Conservation (phyloP, 73 alveolate genomes). For the Symbiodinium pilosum region DNA sequence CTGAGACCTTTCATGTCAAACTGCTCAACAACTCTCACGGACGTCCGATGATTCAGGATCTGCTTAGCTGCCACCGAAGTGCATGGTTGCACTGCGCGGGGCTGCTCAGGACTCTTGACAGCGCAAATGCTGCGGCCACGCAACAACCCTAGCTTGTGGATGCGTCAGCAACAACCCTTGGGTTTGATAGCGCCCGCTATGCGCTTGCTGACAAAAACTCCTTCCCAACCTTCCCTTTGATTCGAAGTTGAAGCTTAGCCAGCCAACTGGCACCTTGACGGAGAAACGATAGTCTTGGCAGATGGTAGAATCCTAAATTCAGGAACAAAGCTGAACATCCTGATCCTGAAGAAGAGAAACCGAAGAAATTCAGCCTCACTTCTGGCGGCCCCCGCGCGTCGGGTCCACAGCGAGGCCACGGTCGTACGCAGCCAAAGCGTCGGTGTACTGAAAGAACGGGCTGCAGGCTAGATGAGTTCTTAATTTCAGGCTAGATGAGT, state of each 20-base stretch:
- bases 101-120: not conserved
- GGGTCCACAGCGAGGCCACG: slow-evolving; percentile 12
- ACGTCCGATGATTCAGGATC: too few species aligned
- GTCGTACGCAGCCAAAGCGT: not conserved
- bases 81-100: not conserved
- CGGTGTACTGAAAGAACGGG: slow-evolving; percentile 14
- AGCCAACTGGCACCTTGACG: not conserved
- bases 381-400: not conserved
- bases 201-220: not conserved
- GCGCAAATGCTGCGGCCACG: not conserved
- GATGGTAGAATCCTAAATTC: not conserved
- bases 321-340: too few species aligned
- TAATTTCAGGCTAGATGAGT: too few species aligned
- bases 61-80: not conserved
- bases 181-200: too few species aligned
- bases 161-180: not conserved
- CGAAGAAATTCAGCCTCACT: not conserved
- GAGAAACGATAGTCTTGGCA: not conserved
- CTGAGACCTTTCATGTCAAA: not conserved
- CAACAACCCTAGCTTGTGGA: not conserved
- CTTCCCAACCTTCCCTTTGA: not conserved
- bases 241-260: not conserved
- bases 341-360: not conserved
- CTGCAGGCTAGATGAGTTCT: too few species aligned
- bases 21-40: too few species aligned